Evolutionary conservation across 768 basidiomycete genomes (phyloP), one percentile per base, ranked within the genome.

Genomic region (Clitopilus passeckerianus): DNA sequence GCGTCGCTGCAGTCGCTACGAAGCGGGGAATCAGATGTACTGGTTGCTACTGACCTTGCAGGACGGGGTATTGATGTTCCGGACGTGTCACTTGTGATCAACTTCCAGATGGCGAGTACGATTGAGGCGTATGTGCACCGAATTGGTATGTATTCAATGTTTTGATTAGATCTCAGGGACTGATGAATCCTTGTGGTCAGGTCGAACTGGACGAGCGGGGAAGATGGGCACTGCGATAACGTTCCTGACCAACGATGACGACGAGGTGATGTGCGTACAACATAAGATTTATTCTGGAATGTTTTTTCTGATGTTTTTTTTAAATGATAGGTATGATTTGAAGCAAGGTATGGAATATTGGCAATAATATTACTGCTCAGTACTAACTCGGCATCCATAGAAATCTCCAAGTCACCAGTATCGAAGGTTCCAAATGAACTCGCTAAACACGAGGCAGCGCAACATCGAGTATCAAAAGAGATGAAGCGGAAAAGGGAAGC

Each of bases 1-100:
- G 91, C 91, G 1, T 87, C 96, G 4, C 74, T 99, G 65, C 89
- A 94, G 65, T 79, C 91, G 1, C 75, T 99, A 60, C 87, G 97
- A 9, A 87, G 81, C 24, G 96, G 95, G 55, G 87, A 94, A 56
- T 80, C 89, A 18, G 88, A 95, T 69, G 82, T 98, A 20, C 81
- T 99, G 7, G 96, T 99, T 33, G 97, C 97, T 1, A 99, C 97
- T 5, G 97, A 99, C 73, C 80, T 99, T 46, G 97, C 97, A 43
- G 97, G 97, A 50, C 91, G 97, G 67, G 97, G 97, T 82, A 98
- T 98, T 72, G 97, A 99, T 73, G 96, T 99, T 12, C 92, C 93
- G 61, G 95, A 98, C 70, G 97, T 98, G 61, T 90, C 87, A 61
- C 79, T 97, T 55, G 96, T 98, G 62, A 87, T 98, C 80, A 98